Base-by-base conservation (phyloP, 768 basidiomycete species). In the Russula emetica region DNA sequence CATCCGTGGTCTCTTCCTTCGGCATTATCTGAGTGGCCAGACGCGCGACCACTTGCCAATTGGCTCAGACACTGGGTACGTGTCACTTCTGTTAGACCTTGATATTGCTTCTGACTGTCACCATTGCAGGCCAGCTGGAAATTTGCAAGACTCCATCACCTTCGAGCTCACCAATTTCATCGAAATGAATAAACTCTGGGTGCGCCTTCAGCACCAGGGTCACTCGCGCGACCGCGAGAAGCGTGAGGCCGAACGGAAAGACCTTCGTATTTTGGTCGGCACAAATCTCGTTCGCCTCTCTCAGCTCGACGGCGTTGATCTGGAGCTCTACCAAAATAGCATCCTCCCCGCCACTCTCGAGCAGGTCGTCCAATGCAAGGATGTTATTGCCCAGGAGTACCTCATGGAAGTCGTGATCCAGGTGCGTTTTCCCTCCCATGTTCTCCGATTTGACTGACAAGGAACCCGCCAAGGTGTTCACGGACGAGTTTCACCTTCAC, bases 131-230 rank as follows among this genome's bases (percentile, higher is more conserved):
- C 91, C 94, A 18, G 74, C 78, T 54, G 97, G 96, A 54, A 92
- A 94, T 72, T 80, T 99, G 2, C 88, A 94, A 76, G 97, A 99
- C 75, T 98, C 95, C 1, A 96, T 92, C 66, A 85, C 85, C 3
- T 98, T 98, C 73, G 94, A 98, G 45, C 82, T 99, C 63, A 98
- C 94, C 64, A 98, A 98, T 75, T 98, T 99, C 71, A 93, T 99
- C 73, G 97, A 99, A 73, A 99, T 98, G 96, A 98, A 98, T 82
- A 99, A 98, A 74, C 86, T 98, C 26, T 98, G 97, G 97, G 96
- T 99, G 3, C 91, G 97, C 45, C 81, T 98, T 13, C 97, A 98
- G 74, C 97, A 99, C 71, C 92, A 96, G 71, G 97, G 96, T 0
- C 95, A 98, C 71, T 97, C 94, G 1, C 85, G 94, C 53, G 97